Evolutionary conservation across 2,329 filamentous ascomycete species (phyloP), one percentile per base, ranked within the genome.

Genomic region (Xylaria sp.): DNA sequence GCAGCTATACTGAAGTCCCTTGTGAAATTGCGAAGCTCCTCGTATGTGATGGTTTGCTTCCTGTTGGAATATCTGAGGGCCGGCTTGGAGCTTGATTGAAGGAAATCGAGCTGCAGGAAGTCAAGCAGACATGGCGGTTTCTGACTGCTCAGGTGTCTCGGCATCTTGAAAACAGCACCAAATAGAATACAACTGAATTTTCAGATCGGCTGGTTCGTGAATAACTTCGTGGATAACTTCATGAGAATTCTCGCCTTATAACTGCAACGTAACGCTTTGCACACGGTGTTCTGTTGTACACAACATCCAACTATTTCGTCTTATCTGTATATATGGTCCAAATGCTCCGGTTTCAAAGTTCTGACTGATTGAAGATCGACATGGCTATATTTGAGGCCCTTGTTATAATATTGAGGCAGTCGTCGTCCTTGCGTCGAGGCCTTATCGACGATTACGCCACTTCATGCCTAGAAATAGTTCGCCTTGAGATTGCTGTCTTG

Each of bases 91-190:
- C 45, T 57, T 45, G 25, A 60, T 21, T 66, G 43, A 8, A 78
- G 69, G 55, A 78, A 75, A 43, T 79, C 77, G 1, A 54, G 58
- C 25, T 65, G 46, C 9, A 79, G 69, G 55, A 77, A 75, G 45
- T 79, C 77, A 1, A 76, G 76, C 31, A 83, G 78, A 63, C 78
- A 49, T 5, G 21, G 31, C 23, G n/a, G 17, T 9, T 31, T 19
- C 50, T 49, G 50, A 19, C 12, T 56, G 7, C 21, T 9, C 17
- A 12, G 14, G 3, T 19, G 31, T 25, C 17, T 12, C 14, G 4
- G 25, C 46, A 50, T 50, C 21, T 50, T 11, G n/a, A 35, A 12
- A 9, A 35, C 2, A 9, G n/a, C 5, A 11, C 8, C 25, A 35
- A 50, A 3, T n/a, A 50, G n/a, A 19, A n/a, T 8, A 35, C 21